phyloP scores from a whole-genome alignment of 1,284 basidiomycete genomes.

The Takashimella tepidaria region DNA sequence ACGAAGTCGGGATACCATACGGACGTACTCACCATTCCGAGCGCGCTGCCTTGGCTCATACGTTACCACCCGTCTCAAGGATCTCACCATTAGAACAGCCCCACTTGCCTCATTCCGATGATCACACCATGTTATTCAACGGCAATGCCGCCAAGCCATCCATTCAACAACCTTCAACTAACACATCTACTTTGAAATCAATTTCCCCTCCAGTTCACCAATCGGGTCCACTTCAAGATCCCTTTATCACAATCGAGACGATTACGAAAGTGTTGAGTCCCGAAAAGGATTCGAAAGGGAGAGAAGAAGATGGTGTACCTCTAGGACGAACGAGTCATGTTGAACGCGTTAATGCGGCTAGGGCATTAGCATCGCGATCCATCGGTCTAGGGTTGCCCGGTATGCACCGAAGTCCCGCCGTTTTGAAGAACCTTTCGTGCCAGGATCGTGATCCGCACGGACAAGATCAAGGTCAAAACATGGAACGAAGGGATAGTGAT shows the following conservation, averaged over 20 bases:
- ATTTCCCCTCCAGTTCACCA: constrained; percentile 32
- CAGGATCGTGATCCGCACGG: background rate
- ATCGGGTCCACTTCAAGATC: constrained; percentile 43
- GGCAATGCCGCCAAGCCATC: constrained; percentile 38
- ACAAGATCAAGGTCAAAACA: background rate
- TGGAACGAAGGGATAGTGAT: background rate
- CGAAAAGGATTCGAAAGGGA: constrained; percentile 24
- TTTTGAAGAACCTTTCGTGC: constrained; percentile 13
- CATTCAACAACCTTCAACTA: constrained; percentile 10
- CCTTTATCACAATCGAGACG: constrained; percentile 47
- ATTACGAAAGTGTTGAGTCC: constrained; percentile 34
- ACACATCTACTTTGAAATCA: constrained; percentile 4
- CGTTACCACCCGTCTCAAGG: constrained; percentile 11
- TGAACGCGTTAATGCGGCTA: constrained; percentile 42
- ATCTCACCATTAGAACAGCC: constrained; percentile 29
- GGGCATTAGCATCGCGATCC: constrained; percentile 41
- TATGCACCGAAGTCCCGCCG: constrained; percentile 26
- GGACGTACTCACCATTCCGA: constrained; percentile 61
- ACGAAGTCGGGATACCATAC: constrained; percentile 61
- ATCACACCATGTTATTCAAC: constrained; percentile 39
- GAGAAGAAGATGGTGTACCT: constrained; percentile 62
- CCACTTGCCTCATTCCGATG: constrained; percentile 26
- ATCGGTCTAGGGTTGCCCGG: constrained; percentile 40
- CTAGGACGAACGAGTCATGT: constrained; percentile 64
- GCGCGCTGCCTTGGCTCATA: constrained; percentile 29